Percentiles rank a stretch among this genome's conserved stretches.
Evolutionary conservation across 2,329 filamentous ascomycete species (phyloP).

Genomic region (Talaromyces sp.): DNA sequence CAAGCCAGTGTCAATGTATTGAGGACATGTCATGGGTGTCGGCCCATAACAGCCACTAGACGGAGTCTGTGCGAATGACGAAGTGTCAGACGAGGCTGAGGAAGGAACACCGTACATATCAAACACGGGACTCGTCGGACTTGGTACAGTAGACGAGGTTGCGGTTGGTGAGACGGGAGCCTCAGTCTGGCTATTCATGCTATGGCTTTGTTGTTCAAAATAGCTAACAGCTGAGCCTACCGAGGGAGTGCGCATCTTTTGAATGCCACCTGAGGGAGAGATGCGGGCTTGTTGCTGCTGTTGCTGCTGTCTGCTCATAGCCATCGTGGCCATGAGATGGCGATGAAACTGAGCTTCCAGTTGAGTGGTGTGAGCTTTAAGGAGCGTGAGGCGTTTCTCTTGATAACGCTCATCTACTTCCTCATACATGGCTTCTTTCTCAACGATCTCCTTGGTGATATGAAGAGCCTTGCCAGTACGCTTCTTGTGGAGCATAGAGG

Average conservation of each 20-base stretch:
- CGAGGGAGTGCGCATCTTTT: conserved; percentile 31
- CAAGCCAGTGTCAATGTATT: conserved; percentile 23
- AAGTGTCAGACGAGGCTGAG: not conserved
- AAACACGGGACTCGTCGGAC: conserved; percentile 12
- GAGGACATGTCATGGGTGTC: conserved; percentile 9
- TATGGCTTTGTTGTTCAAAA: not conserved
- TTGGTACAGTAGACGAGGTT: not conserved
- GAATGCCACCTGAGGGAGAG: conserved; percentile 28
- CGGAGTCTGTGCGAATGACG: conserved; percentile 23
- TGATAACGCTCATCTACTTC: conserved; percentile 77
- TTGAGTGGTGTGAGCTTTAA: conserved; percentile 38
- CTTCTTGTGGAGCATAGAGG: conserved; percentile 86
- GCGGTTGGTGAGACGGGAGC: conserved; percentile 9
- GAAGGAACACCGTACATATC: not conserved
- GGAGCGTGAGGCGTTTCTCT: conserved; percentile 39
- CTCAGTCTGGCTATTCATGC: not conserved
- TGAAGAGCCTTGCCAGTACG: conserved; percentile 78
- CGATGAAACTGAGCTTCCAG: conserved; percentile 38
- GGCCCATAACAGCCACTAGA: conserved; percentile 20
- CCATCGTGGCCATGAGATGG: conserved; percentile 37
- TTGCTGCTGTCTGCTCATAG: conserved; percentile 14
- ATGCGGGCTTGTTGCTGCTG: conserved; percentile 22
- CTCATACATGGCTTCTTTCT: conserved; percentile 94
- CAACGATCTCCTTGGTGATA: conserved; percentile 80
- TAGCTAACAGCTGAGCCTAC: not conserved